These are phyloP conservation scores for Yarrowia yakushimensis DNA, from an alignment of 805 yeast genomes.

Conservation along the genomic window DNA sequence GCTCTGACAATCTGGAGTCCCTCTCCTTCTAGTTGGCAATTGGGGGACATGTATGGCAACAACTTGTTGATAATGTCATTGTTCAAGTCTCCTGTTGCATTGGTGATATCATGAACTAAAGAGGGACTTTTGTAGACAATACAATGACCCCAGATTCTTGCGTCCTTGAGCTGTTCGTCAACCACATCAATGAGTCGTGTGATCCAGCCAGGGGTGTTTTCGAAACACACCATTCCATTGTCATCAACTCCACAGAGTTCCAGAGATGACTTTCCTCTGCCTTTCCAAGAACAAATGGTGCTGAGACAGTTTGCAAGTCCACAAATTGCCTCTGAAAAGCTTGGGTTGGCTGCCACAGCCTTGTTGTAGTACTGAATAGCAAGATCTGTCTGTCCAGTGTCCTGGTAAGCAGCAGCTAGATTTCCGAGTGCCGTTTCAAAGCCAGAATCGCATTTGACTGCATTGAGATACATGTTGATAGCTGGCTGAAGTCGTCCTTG, in stretches of 20 bases:
- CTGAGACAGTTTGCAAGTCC: constrained; percentile 37
- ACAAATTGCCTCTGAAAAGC: constrained; percentile 36
- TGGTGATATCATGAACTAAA: not conserved
- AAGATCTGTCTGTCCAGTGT: constrained; percentile 34
- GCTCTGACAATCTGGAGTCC: not conserved
- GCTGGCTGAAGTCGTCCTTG: constrained; percentile 36
- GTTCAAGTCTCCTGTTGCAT: not conserved
- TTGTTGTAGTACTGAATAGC: constrained; percentile 36
- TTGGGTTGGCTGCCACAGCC: constrained; percentile 36
- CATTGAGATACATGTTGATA: constrained; percentile 35
- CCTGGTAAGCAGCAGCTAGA: constrained; percentile 37
- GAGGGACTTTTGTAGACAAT: not conserved
- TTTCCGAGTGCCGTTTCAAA: constrained; percentile 38
- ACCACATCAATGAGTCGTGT: not conserved
- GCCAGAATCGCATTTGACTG: constrained; percentile 35
- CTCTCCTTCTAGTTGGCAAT: not conserved
- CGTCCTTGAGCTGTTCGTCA: not conserved
- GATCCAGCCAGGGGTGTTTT: not conserved
- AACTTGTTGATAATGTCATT: not conserved
- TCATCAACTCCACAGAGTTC: constrained; percentile 34
- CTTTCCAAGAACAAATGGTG: constrained; percentile 37
- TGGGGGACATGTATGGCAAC: not conserved
- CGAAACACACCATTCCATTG: constrained; percentile 30
- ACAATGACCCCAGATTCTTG: not conserved
- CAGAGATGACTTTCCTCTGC: constrained; percentile 35